These are phyloP conservation scores for Didymosphaeria variabile DNA, from an alignment of 2,329 filamentous ascomycete genomes.

Conservation along the genomic window DNA sequence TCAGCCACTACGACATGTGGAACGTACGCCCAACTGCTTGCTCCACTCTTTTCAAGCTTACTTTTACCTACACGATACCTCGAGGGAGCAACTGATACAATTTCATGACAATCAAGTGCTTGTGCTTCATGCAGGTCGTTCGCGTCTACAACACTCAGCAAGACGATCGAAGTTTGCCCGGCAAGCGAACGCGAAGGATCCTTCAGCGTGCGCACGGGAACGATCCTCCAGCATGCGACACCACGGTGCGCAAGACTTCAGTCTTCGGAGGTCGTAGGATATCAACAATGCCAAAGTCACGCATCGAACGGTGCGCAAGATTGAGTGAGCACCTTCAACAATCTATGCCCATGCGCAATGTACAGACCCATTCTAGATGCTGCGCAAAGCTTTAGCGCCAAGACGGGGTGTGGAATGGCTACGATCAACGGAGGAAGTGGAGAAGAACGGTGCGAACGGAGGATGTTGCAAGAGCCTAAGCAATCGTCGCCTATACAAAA, in stretches of 20 bases:
- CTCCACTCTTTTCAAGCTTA: not conserved
- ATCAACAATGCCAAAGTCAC: not conserved
- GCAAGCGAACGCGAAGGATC: too few relatives aligned
- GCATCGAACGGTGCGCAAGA: not conserved
- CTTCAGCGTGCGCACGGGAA: too few relatives aligned
- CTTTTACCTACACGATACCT: not conserved
- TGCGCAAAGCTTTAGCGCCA: conserved; percentile 83
- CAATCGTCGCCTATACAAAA: not conserved
- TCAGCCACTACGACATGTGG: not conserved
- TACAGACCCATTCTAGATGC: conserved; percentile 94
- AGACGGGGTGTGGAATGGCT: conserved; percentile 62
- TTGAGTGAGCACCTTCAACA: conserved; percentile 73
- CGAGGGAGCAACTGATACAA: not conserved
- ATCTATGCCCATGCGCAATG: conserved; percentile 93
- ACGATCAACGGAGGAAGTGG: conserved; percentile 52
- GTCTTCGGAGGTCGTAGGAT: not conserved
- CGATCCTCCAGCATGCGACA: too few relatives aligned
- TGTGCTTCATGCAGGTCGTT: not conserved
- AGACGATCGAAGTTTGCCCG: not conserved
- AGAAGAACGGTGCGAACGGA: conserved; percentile 50
- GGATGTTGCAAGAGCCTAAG: conserved; percentile 47
- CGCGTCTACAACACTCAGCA: not conserved
- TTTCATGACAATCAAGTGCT: not conserved
- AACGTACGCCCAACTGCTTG: not conserved
- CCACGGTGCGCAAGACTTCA: too few relatives aligned